Conservation (phyloP, 768 basidiomycete species). For the Amyloporia xantha region DNA sequence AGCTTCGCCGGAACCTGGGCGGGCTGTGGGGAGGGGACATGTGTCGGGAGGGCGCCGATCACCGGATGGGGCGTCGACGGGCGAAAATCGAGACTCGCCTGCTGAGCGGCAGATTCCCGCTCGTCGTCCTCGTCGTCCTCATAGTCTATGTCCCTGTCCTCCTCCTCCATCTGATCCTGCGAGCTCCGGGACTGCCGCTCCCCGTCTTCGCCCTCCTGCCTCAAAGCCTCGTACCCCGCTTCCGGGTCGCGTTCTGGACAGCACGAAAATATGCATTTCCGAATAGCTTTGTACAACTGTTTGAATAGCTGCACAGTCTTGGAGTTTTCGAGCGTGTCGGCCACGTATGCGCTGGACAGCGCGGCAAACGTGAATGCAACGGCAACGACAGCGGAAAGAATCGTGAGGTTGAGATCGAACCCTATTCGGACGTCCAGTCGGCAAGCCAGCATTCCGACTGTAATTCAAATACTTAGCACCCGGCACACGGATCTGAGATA, state of each 20-base stretch:
- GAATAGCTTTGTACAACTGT: conserved; percentile 4
- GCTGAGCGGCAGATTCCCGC: background rate
- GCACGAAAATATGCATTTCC: conserved; percentile 3
- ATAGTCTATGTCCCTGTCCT: background rate
- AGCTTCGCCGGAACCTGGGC: background rate
- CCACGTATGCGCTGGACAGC: conserved; percentile 17
- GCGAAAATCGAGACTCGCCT: background rate
- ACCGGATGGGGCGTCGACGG: background rate
- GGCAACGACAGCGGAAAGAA: conserved; percentile 21
- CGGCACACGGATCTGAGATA: too few relatives aligned
- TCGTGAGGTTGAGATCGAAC: conserved; percentile 18
- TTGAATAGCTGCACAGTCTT: background rate
- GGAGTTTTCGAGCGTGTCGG: conserved; percentile 16
- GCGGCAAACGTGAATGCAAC: conserved; percentile 24
- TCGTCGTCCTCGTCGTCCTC: conserved; percentile 9
- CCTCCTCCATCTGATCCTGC: background rate
- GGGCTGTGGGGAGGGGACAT: background rate
- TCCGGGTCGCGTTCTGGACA: conserved; percentile 13
- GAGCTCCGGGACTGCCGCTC: conserved; percentile 3
- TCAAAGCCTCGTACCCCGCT: conserved; percentile 12
- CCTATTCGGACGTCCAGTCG: conserved; percentile 20
- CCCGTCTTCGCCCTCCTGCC: conserved; percentile 3
- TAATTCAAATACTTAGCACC: too few relatives aligned
- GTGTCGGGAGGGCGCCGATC: background rate
- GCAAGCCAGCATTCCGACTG: conserved; percentile 26